These are phyloP conservation scores for Odonthalia washingtoniensis DNA, from an alignment of 31 red algal genomes.

Conservation along the genomic window DNA sequence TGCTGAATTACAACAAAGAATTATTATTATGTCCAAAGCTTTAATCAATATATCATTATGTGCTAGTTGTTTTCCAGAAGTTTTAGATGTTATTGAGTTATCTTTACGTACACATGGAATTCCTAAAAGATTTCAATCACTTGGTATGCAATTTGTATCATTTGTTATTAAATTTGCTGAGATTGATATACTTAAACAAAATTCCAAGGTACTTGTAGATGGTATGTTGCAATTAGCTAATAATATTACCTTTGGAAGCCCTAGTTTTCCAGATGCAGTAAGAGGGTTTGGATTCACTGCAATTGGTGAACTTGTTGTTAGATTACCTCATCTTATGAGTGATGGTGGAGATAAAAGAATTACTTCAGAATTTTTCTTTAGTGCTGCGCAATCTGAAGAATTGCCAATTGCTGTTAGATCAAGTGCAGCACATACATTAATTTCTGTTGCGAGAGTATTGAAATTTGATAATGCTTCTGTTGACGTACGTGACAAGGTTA, in stretches of 20 bases:
- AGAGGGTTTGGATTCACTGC: slow-evolving; percentile 63
- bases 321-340: slow-evolving; percentile 41
- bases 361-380: slow-evolving; percentile 55
- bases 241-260: slow-evolving; percentile 51
- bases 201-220: slow-evolving; percentile 29
- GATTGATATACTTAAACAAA: slow-evolving; percentile 14
- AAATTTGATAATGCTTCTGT: neutral
- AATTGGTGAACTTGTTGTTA: slow-evolving; percentile 44
- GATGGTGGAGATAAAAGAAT: neutral
- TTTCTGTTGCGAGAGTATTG: slow-evolving; percentile 47
- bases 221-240: slow-evolving; percentile 50
- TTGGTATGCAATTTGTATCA: slow-evolving; percentile 74
- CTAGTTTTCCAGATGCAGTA: slow-evolving; percentile 53
- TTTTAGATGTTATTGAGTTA: slow-evolving; percentile 41
- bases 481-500: neutral
- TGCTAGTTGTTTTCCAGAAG: slow-evolving; percentile 72
- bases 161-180: slow-evolving; percentile 58
- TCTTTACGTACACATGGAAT: slow-evolving; percentile 54
- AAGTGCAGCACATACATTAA: slow-evolving; percentile 59
- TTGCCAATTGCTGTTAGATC: slow-evolving; percentile 42
- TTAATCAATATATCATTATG: slow-evolving; percentile 48
- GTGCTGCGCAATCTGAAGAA: slow-evolving; percentile 3
- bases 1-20: slow-evolving; percentile 50
- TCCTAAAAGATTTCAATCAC: slow-evolving; percentile 34
- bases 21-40: slow-evolving; percentile 49